Evolutionary conservation across 192 early-diverging fungal genomes (phyloP), one percentile per base, ranked within the genome.

Genomic region (Coemansia sp.): DNA sequence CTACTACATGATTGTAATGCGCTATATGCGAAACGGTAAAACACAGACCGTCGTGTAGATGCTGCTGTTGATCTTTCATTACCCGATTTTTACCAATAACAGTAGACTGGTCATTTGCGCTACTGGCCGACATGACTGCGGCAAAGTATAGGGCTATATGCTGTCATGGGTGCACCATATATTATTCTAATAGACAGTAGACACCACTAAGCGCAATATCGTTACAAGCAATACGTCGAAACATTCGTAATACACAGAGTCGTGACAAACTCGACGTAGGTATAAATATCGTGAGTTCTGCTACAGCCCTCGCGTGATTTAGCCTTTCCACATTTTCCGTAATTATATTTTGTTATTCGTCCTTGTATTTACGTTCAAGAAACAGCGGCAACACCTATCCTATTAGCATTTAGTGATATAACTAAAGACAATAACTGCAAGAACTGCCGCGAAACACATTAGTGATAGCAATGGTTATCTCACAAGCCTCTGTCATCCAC

Each of bases 401-500:
- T 29, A 2, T 48, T 48, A 19, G 6, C 3, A 21, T 19, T 48
- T 42, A 11, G 16, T 16, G 10, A 11, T 42, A 42, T 42, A 42
- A 42, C 13, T 42, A 42, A 42, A 42, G 13, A 42, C 19, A 24
- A 48, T 9, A 9, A 24, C 46, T 7, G 19, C 46, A 24, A 48
- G 51, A 27, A 17, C 29, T 56, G 31, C 14, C 14, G 53, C 17
- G 29, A 31, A 56, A 31, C 29, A 56, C 27, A 29, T 13, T 53
- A 53, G 13, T 29, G 33, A 1, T 29, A 27, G 29, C 54, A 57
- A 81, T 81, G 79, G 56, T 59, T n/a, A 73, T 81, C 56, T 73
- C 79, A 9, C 79, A 76, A 51, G 73, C 59, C 6, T 76, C 79
- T 2, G 64, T 81, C 16, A 59, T 76, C 31, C 37, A 70, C 34